phyloP scores from a whole-genome alignment of 108 stramenopile genomes.

The Cyclotella sp. region DNA sequence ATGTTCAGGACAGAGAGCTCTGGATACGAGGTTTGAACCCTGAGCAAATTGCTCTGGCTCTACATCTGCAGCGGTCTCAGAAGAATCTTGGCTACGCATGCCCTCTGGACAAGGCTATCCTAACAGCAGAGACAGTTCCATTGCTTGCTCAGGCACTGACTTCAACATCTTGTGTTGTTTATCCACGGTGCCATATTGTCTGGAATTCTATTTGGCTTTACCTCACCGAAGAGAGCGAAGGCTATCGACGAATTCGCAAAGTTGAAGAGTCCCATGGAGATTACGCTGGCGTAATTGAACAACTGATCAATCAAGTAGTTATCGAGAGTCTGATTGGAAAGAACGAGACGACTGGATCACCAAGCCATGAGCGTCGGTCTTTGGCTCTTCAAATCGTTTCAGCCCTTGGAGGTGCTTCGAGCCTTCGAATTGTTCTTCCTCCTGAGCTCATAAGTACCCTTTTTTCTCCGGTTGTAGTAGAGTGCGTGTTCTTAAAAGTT shows the following conservation, averaged over 20 bases:
- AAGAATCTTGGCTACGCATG: conserved; percentile 22
- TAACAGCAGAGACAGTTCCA: conserved; percentile 59
- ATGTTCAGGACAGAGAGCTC: conserved; percentile 3
- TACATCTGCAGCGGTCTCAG: conserved; percentile 63
- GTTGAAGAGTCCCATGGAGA: conserved; percentile 39
- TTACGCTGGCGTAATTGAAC: conserved; percentile 42
- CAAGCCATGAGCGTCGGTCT: conserved; percentile 70
- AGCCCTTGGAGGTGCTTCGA: conserved; percentile 57
- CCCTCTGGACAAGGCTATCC: conserved; percentile 59
- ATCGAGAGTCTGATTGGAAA: conserved; percentile 49
- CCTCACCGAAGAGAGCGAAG: conserved; percentile 52
- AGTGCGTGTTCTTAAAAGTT: conserved; percentile 67
- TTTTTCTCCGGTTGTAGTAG: conserved; percentile 59
- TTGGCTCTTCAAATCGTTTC: conserved; percentile 70
- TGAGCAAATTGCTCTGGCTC: conserved; percentile 70
- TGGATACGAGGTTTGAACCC: conserved; percentile 56
- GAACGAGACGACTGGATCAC: conserved; percentile 36
- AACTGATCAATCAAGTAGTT: conserved; percentile 63
- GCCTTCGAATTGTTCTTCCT: conserved; percentile 48
- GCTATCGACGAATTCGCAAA: conserved; percentile 21
- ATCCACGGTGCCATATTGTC: conserved; percentile 82
- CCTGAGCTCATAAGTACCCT: conserved; percentile 52
- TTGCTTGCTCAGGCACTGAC: conserved; percentile 55
- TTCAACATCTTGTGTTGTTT: conserved; percentile 67
- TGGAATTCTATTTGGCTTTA: conserved; percentile 82